These are phyloP conservation scores for Suhomyces atakaporum DNA, from an alignment of 1,139 yeast species.

Conservation along the genomic window DNA sequence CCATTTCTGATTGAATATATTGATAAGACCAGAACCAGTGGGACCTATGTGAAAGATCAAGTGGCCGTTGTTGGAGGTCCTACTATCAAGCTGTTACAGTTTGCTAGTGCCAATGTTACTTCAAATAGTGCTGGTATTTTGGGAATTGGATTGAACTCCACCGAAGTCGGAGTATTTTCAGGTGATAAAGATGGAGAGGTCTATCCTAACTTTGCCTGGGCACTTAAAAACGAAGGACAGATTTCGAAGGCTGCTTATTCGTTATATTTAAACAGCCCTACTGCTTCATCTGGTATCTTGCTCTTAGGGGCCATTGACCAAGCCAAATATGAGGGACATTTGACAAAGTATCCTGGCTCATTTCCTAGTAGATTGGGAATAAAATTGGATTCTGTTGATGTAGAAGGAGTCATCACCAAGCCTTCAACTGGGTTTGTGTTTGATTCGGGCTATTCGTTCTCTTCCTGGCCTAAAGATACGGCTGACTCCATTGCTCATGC, in stretches of 20 bases:
- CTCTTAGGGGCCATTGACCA: conserved; percentile 27
- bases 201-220: conserved; percentile 20
- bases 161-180: not conserved
- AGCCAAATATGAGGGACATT: conserved; percentile 22
- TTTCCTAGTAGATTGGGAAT: conserved; percentile 9
- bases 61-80: conserved; percentile 31
- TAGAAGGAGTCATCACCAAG: not conserved
- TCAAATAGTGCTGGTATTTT: conserved; percentile 58
- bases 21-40: conserved; percentile 35
- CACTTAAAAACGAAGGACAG: conserved; percentile 19
- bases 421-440: not conserved
- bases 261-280: conserved; percentile 12
- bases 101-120: conserved; percentile 58
- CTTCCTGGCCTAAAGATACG: conserved; percentile 1
- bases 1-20: conserved; percentile 32
- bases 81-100: conserved; percentile 35
- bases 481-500: conserved; percentile 1
- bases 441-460: conserved; percentile 8
- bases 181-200: not conserved
- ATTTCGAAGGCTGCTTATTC: conserved; percentile 35
- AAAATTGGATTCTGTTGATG: conserved; percentile 11
- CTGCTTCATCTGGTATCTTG: conserved; percentile 17
- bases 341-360: conserved; percentile 14
- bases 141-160: conserved; percentile 49
- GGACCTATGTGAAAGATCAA: conserved; percentile 60